phyloP scores from a whole-genome alignment of 257 asterid species.

The Przewalskia tangutica region DNA sequence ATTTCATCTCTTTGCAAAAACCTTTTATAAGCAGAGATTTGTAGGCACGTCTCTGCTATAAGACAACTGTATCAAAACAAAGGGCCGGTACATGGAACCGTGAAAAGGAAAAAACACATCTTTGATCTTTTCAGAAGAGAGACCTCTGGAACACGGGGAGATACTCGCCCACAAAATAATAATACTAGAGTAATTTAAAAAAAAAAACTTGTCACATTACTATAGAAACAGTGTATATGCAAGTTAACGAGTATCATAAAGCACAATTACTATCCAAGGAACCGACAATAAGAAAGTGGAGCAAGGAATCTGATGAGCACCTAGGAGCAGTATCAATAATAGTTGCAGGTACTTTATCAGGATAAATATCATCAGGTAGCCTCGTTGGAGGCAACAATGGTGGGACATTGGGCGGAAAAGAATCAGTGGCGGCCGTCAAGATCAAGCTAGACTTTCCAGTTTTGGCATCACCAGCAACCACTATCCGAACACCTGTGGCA shows the following conservation, averaged over 20 bases:
- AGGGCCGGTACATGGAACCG: background rate
- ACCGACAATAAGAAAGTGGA: background rate
- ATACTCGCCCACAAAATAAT: background rate
- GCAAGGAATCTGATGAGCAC: conserved; percentile 12
- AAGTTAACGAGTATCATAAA: background rate
- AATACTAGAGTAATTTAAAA: background rate
- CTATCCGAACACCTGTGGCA: conserved; percentile 52
- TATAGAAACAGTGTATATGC: background rate
- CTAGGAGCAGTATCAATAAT: conserved; percentile 92
- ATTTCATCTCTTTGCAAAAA: background rate
- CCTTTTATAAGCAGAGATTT: background rate
- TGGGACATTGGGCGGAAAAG: conserved; percentile 54
- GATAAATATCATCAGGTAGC: conserved; percentile 84
- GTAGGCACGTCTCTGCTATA: background rate
- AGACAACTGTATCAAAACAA: background rate
- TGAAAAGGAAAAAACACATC: background rate
- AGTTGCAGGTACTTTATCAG: conserved; percentile 86
- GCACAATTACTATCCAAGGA: background rate
- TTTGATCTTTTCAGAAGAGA: background rate
- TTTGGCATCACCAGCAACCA: conserved; percentile 91
- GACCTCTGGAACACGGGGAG: background rate
- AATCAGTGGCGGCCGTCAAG: conserved; percentile 74
- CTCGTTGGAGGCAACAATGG: conserved; percentile 83
- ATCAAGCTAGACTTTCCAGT: conserved; percentile 93
- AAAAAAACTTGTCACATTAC: background rate